Evolutionary conservation across 2,329 filamentous ascomycete genomes (phyloP), one percentile per base, ranked within the genome.

Genomic region (Magnaporthiopsis rhizophila): DNA sequence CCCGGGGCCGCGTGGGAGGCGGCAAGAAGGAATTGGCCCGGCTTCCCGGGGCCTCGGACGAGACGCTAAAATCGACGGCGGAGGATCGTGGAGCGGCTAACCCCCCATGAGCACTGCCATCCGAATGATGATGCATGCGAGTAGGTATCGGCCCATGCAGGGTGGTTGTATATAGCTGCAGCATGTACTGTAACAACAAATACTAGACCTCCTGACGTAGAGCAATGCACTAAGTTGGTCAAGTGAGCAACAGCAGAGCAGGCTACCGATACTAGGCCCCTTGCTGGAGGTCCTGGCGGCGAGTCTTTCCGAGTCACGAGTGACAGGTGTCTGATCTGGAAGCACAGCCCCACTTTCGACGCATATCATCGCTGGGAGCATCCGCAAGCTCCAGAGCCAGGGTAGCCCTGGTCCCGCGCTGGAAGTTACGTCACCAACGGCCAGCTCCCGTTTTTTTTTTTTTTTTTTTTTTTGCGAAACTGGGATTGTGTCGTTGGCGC

Each of bases 21-120:
- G 36, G 38, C 24, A 59, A 63, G 36, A 57, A 63, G 36, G 60
- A 38, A 28, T 13, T 26, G 38, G 53, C 53, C 45, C 38, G 30
- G 60, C 15, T 62, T 24, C 45, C 61, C 30, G 30, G 30, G 8
- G 50, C 50, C 45, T 53, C 45, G 50, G 45, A 62, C 28, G 53
- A 56, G 61, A 28, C 61, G 50, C 21, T 11, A 4, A 53, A 53
- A 21, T 21, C 45, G 9, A 8, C 15, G 38, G 38, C 38, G 5
- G 38, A 21, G 38, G 15, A 50, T 6, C 3, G 38, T 21, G 38
- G 38, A 5, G 45, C 45, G 18, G 5, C 45, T 53, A 11, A 21
- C 7, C n/a, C n/a, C 21, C 24, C 45, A 21, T 24, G 45, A 53
- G 7, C 21, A 9, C 18, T 8, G 9, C 18, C 4, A 50, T n/a